Evolutionary conservation across 768 basidiomycete genomes (phyloP), one percentile per base, ranked within the genome.

Genomic region (Myochromella boudieri): DNA sequence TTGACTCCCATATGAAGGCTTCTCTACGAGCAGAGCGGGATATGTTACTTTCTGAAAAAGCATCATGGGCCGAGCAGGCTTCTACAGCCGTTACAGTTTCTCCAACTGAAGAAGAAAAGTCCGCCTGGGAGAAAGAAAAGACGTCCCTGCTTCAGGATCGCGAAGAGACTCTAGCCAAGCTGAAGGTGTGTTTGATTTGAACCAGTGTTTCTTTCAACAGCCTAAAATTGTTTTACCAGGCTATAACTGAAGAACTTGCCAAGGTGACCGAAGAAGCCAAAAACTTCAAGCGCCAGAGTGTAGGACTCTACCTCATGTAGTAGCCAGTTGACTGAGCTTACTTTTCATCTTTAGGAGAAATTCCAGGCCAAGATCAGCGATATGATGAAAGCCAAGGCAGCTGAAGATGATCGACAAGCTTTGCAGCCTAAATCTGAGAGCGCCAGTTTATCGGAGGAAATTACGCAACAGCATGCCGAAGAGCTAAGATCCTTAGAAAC

Each of bases 101-200:
- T 27, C 24, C 59, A 7, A 43, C 52, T 2, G 59, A 51, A 6
- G 68, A 70, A 27, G 58, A 59, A 24, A 73, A 69, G 42, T 50
- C 55, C 11, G 62, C 64, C 14, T 80, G 80, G 77, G 84, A 87
- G 46, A 57, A 68, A 1, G 85, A 88, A 59, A 87, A 82, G 54
- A 70, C 65, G 0, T 75, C 78, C 43, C 68, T 91, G 1, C 45
- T 72, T 27, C 79, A 80, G 53, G 71, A 73, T 21, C 80, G 81
- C 6, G 84, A 78, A 47, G 80, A 84, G n/a, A 82, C 82, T 2
- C 49, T 77, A 5, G 68, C 76, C 9, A 78, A 80, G 43, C 64
- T 76, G n/a, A 80, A 81, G 68, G 88, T 84, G 60, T 20, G 29
- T 27, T 3, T n/a, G n/a, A n/a, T n/a, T n/a, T n/a, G n/a, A n/a